phyloP scores from a whole-genome alignment of 306 rosid species.

The Cucurbita maxima region DNA sequence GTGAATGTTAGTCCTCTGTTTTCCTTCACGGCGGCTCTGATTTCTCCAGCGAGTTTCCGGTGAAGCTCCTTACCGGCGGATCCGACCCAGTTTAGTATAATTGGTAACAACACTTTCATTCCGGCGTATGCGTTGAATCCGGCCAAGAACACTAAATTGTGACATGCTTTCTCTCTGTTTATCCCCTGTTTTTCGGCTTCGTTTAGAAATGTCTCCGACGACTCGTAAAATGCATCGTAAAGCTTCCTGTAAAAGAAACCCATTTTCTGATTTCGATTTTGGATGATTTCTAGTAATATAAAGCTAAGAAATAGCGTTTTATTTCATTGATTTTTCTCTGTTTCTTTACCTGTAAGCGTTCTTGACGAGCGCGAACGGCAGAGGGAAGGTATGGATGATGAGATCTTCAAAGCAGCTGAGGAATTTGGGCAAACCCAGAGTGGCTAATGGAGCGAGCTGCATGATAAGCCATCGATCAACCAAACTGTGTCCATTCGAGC shows the following conservation, averaged over 20 bases:
- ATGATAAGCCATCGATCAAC: slow-evolving; percentile 26
- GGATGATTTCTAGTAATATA: neutral
- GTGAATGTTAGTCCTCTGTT: slow-evolving; percentile 22
- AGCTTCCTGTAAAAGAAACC: slow-evolving; percentile 18
- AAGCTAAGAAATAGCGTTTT: neutral
- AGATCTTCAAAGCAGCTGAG: slow-evolving; percentile 33
- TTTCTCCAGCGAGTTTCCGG: slow-evolving; percentile 18
- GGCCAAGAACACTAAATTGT: slow-evolving; percentile 43
- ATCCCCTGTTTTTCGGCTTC: slow-evolving; percentile 36
- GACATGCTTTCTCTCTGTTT: slow-evolving; percentile 46
- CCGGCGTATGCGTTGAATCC: slow-evolving; percentile 67
- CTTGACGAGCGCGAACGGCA: slow-evolving; percentile 34
- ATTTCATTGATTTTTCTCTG: neutral
- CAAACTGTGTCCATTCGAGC: slow-evolving; percentile 18
- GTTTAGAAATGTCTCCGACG: slow-evolving; percentile 20
- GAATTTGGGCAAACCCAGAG: slow-evolving; percentile 24
- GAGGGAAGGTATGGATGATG: slow-evolving; percentile 17
- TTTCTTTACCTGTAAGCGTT: slow-evolving; percentile 14
- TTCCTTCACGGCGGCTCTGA: slow-evolving; percentile 30
- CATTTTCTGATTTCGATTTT: neutral
- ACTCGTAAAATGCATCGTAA: slow-evolving; percentile 13
- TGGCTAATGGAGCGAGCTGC: slow-evolving; percentile 40
- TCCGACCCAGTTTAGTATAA: slow-evolving; percentile 48
- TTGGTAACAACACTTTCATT: slow-evolving; percentile 34
- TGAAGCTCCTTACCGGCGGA: slow-evolving; percentile 33